phyloP scores from a whole-genome alignment of 768 basidiomycete species.

The Mycena venus region DNA sequence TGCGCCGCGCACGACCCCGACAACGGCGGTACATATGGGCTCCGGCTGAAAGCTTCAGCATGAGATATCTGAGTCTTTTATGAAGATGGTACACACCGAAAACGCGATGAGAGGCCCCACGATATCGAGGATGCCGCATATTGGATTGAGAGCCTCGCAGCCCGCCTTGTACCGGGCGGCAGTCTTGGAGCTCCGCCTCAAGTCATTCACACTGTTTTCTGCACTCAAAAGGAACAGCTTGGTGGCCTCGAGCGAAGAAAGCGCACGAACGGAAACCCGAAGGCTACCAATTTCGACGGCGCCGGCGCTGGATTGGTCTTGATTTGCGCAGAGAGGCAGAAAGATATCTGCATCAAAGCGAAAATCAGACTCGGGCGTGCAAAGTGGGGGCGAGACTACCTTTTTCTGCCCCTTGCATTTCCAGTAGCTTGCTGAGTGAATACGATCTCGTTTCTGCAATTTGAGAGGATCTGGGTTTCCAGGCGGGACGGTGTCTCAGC shows the following conservation, averaged over 20 bases:
- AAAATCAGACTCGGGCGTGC: background rate
- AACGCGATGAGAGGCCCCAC: background rate
- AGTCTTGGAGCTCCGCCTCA: background rate
- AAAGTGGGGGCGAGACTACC: background rate
- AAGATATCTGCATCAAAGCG: background rate
- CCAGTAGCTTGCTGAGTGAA: background rate
- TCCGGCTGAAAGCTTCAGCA: background rate
- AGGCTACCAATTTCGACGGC: background rate
- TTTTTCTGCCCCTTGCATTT: background rate
- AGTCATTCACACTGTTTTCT: background rate
- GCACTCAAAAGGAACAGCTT: background rate
- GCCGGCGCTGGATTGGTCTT: background rate
- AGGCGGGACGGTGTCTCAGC: background rate
- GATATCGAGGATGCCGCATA: conserved; percentile 11
- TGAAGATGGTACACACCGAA: background rate
- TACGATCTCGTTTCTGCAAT: background rate
- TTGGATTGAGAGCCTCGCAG: background rate
- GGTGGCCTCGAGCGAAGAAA: background rate
- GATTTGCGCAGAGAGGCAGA: background rate
- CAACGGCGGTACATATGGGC: conserved; percentile 1
- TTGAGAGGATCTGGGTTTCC: background rate
- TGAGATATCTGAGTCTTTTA: too few relatives aligned
- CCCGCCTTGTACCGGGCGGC: background rate
- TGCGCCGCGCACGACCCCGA: background rate
- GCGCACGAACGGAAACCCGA: background rate